Conservation (phyloP, 352 stramenopile species). For the Phytophthora sojae region DNA sequence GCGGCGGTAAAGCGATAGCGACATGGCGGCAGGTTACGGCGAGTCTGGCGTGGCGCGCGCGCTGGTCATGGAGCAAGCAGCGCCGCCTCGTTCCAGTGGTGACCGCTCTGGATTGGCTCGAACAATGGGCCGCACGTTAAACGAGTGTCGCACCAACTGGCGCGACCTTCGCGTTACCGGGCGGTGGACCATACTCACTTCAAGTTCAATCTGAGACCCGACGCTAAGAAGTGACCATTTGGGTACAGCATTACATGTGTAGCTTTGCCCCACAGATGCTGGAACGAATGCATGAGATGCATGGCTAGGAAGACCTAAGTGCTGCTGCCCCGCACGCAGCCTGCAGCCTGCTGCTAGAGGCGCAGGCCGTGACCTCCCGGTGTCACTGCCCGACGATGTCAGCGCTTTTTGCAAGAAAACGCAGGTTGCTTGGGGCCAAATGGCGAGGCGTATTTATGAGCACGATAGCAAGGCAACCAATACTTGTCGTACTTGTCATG, state of each 20-base stretch:
- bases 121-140: background rate
- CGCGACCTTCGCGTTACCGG: background rate
- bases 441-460: slow-evolving; percentile 16
- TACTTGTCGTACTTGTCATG: background rate
- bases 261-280: no score
- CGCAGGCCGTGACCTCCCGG: slow-evolving; percentile 17
- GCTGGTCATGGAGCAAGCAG: slow-evolving; percentile 16
- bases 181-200: background rate
- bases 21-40: slow-evolving; percentile 32
- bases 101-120: slow-evolving; percentile 1
- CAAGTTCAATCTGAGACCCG: background rate
- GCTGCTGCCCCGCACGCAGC: no score
- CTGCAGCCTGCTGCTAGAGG: no score
- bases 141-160: background rate
- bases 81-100: slow-evolving; percentile 27
- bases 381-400: slow-evolving; percentile 11
- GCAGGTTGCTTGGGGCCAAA: slow-evolving; percentile 20
- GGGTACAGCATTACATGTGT: no score
- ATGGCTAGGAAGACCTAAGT: no score
- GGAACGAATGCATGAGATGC: no score
- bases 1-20: slow-evolving; percentile 75
- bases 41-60: slow-evolving; percentile 19
- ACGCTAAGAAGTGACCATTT: no score
- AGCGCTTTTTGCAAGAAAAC: slow-evolving; percentile 22
- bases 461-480: background rate